Evolutionary conservation across 2,329 filamentous ascomycete genomes (phyloP).

Genomic region (Paecilomyces formosus): DNA sequence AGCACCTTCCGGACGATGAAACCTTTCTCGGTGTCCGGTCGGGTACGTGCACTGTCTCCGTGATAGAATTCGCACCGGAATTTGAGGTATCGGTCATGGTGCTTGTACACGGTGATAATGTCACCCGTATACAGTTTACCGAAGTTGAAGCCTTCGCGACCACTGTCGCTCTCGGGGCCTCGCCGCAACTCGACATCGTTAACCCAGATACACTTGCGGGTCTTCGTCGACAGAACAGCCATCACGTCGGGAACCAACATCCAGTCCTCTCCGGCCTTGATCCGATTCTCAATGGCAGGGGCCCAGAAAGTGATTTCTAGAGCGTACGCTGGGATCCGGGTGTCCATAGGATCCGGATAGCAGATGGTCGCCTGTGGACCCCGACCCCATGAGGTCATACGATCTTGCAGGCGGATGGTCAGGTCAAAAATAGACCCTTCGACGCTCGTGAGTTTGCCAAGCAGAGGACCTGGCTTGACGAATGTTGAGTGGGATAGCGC

Average conservation of each 20-base stretch:
- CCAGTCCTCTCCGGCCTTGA: conserved; percentile 51
- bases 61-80: conserved; percentile 41
- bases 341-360: conserved; percentile 57
- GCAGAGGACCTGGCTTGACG: conserved; percentile 29
- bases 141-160: conserved; percentile 47
- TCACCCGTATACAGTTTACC: conserved; percentile 71
- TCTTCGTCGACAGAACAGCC: conserved; percentile 71
- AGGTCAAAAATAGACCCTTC: conserved; percentile 58
- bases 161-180: conserved; percentile 45
- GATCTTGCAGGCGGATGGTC: conserved; percentile 58
- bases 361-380: conserved; percentile 59
- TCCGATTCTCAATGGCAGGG: conserved; percentile 55
- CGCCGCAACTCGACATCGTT: conserved; percentile 63
- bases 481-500: conserved; percentile 14
- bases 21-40: conserved; percentile 34
- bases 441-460: conserved; percentile 62
- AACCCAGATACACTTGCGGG: conserved; percentile 65
- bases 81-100: conserved; percentile 31
- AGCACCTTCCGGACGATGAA: conserved; percentile 34
- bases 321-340: conserved; percentile 71
- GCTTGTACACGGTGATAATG: conserved; percentile 62
- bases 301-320: conserved; percentile 72
- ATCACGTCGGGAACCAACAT: conserved; percentile 49
- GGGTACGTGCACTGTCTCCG: conserved; percentile 34
- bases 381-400: conserved; percentile 71